Evolutionary conservation across 768 basidiomycete species (phyloP).

Genomic region (Termitomyces sp.): DNA sequence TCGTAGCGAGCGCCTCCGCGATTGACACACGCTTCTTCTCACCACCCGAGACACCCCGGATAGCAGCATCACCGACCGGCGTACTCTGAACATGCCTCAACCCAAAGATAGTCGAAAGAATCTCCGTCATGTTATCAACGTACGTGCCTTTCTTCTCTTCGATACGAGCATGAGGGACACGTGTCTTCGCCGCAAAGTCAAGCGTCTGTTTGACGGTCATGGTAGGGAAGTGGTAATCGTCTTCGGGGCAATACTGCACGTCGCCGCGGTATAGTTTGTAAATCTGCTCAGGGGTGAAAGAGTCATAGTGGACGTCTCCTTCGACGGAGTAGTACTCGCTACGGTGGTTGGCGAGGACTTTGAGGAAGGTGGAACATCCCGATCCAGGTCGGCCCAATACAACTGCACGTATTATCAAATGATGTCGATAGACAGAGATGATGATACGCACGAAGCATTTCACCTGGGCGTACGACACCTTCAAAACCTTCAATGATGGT

Average conservation of each 20-base stretch:
- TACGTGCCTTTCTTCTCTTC: constrained; percentile 41
- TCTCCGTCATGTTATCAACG: constrained; percentile 46
- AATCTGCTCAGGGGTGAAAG: constrained; percentile 65
- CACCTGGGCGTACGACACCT: constrained; percentile 63
- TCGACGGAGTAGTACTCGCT: constrained; percentile 63
- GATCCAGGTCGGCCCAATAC: constrained; percentile 85
- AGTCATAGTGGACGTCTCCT: constrained; percentile 76
- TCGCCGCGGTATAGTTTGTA: constrained; percentile 70
- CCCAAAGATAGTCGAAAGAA: constrained; percentile 69
- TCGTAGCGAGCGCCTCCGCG: constrained; percentile 61
- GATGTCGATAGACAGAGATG: neutral
- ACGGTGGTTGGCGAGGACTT: constrained; percentile 74
- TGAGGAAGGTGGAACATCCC: constrained; percentile 83
- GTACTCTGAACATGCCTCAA: constrained; percentile 70
- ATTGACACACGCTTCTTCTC: constrained; percentile 84
- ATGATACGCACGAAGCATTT: constrained; percentile 70
- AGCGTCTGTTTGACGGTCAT: constrained; percentile 80
- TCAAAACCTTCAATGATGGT: constrained; percentile 63
- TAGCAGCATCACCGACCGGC: constrained; percentile 71
- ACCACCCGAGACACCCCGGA: constrained; percentile 74
- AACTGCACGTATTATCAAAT: constrained; percentile 37
- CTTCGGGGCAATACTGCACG: constrained; percentile 78
- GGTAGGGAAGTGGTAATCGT: constrained; percentile 84
- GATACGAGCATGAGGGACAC: constrained; percentile 58
- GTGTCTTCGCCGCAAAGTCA: constrained; percentile 62